phyloP scores from a whole-genome alignment of 208 protist genomes.

The Balamuthia mandrillaris region DNA sequence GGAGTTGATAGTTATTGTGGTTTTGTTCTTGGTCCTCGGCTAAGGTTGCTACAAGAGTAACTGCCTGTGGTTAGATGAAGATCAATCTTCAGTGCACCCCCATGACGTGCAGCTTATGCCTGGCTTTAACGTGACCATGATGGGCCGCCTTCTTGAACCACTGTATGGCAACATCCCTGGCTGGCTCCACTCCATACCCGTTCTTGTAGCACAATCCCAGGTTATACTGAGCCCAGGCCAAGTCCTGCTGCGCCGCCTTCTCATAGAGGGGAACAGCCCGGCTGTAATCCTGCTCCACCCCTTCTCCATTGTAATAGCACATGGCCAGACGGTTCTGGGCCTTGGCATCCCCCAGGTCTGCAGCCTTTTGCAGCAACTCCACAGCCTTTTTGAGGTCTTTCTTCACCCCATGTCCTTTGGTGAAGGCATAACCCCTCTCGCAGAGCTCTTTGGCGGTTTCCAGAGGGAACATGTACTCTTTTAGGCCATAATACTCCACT shows the following conservation, averaged over 20 bases:
- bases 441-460: slow-evolving; percentile 8
- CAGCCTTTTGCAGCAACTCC: slow-evolving; percentile 13
- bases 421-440: slow-evolving; percentile 33
- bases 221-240: neutral
- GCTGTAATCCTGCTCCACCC: too few species aligned
- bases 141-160: neutral
- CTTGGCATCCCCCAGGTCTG: slow-evolving; percentile 6
- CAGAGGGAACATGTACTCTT: slow-evolving; percentile 18
- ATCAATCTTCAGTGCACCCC: too few species aligned
- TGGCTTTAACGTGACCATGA: neutral
- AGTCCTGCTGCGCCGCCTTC: neutral
- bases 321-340: slow-evolving; percentile 35
- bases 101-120: too few species aligned
- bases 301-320: too few species aligned
- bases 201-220: neutral
- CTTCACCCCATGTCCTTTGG: neutral
- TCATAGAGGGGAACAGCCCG: neutral
- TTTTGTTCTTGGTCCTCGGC: too few species aligned
- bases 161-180: neutral
- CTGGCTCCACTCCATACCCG: neutral
- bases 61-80: too few species aligned
- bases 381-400: slow-evolving; percentile 28
- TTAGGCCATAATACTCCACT: slow-evolving; percentile 39
- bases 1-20: too few species aligned
- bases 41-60: too few species aligned